Evolutionary conservation across 257 asterid species (phyloP).

Genomic region (Solanum rostratum): DNA sequence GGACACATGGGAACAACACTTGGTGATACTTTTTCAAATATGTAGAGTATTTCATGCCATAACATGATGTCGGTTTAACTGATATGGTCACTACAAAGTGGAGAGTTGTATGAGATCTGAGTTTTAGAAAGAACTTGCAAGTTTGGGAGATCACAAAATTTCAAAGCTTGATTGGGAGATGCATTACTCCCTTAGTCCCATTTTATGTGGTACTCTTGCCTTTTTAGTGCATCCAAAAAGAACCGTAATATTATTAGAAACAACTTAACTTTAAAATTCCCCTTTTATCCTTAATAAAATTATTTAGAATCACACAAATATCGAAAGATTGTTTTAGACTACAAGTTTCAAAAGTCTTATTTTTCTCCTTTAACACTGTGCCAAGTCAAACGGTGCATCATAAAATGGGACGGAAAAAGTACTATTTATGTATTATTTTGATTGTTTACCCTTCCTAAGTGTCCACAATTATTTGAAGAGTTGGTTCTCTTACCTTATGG

Average conservation of each 20-base stretch:
- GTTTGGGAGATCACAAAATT: not conserved
- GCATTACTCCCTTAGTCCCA: too few relatives aligned
- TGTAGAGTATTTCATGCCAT: not conserved
- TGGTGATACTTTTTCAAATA: not conserved
- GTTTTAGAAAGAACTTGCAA: not conserved
- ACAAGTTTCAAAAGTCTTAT: too few relatives aligned
- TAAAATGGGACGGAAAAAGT: too few relatives aligned
- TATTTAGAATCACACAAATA: too few relatives aligned
- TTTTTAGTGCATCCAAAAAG: too few relatives aligned
- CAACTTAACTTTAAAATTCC: too few relatives aligned
- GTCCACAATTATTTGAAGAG: not conserved
- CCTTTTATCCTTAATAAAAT: too few relatives aligned
- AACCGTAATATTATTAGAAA: too few relatives aligned
- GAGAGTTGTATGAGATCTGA: not conserved
- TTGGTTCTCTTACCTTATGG: not conserved
- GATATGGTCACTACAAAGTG: not conserved
- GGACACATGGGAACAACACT: not conserved
- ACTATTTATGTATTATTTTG: not conserved
- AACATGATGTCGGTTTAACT: not conserved
- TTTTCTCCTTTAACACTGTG: too few relatives aligned
- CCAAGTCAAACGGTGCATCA: too few relatives aligned
- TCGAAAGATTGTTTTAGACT: too few relatives aligned
- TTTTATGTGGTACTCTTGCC: too few relatives aligned
- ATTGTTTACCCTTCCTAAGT: not conserved
- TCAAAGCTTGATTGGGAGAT: not conserved